These are phyloP conservation scores for Ustulina deusta DNA, from an alignment of 2,329 filamentous ascomycete genomes.

Conservation along the genomic window DNA sequence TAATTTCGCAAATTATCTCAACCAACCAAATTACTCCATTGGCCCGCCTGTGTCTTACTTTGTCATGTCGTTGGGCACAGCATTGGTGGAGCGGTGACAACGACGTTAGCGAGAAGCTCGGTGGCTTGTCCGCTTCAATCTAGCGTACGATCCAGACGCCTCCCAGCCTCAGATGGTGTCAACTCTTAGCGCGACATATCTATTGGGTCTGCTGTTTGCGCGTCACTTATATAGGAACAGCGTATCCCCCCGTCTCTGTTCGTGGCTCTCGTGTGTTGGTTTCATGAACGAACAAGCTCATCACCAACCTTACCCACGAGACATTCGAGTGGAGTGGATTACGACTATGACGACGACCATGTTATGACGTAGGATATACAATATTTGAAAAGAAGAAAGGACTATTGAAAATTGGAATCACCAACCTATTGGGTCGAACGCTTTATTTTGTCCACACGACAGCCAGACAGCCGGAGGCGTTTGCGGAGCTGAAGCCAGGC, in stretches of 20 bases:
- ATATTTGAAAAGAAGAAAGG: constrained; percentile 7
- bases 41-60: constrained; percentile 25
- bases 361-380: constrained; percentile 23
- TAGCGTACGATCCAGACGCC: constrained; percentile 7
- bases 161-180: constrained; percentile 22
- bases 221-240: constrained; percentile 14
- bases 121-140: constrained; percentile 18
- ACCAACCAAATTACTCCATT: constrained; percentile 22
- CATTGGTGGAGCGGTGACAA: constrained; percentile 21
- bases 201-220: constrained; percentile 1
- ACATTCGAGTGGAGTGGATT: not conserved
- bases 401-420: not conserved
- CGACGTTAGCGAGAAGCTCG: constrained; percentile 32
- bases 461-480: not conserved
- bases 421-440: not conserved
- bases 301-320: not conserved
- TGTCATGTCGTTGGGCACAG: constrained; percentile 1
- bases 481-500: not conserved
- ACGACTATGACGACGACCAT: constrained; percentile 18
- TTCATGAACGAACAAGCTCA: not conserved
- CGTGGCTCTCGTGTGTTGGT: constrained; percentile 5
- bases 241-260: constrained; percentile 2
- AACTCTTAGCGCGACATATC: not conserved
- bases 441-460: not conserved
- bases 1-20: constrained; percentile 6